Evolutionary conservation across 352 stramenopile species (phyloP).

Genomic region (Phytophthora syringae): DNA sequence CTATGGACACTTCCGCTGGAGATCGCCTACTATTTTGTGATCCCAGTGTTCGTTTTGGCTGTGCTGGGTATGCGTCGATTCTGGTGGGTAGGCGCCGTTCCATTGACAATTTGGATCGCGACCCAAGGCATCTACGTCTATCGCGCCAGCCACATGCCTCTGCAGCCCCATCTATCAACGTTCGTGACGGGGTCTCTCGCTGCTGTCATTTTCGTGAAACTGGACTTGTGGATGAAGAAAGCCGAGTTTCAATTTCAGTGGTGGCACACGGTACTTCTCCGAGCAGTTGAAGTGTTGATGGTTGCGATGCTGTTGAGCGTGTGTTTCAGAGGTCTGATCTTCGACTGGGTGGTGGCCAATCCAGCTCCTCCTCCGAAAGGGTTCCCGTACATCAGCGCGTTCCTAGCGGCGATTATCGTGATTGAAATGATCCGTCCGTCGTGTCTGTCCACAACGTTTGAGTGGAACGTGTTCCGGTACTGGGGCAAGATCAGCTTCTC

Average conservation of each 20-base stretch:
- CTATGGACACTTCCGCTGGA: constrained; percentile 30
- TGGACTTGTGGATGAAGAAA: constrained; percentile 26
- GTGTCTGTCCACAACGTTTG: constrained; percentile 22
- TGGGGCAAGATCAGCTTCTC: constrained; percentile 40
- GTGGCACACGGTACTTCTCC: constrained; percentile 28
- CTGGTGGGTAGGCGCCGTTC: constrained; percentile 32
- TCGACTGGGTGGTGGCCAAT: constrained; percentile 30
- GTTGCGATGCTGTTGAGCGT: constrained; percentile 40
- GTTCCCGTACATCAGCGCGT: constrained; percentile 26
- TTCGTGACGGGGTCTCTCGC: constrained; percentile 49
- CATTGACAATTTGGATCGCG: constrained; percentile 29
- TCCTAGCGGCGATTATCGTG: constrained; percentile 30
- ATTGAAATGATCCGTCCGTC: constrained; percentile 33
- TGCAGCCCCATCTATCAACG: constrained; percentile 39
- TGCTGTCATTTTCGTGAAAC: constrained; percentile 35
- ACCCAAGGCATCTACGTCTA: constrained; percentile 25
- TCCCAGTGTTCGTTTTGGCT: constrained; percentile 40
- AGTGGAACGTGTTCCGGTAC: constrained; percentile 34
- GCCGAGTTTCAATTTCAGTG: constrained; percentile 22
- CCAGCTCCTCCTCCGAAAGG: constrained; percentile 23
- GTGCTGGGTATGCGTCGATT: constrained; percentile 20
- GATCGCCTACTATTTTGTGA: constrained; percentile 43
- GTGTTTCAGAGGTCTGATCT: constrained; percentile 29
- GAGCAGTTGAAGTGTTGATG: constrained; percentile 22
- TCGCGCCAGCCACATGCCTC: constrained; percentile 32